Evolutionary conservation across 345 rosid species (phyloP).

Genomic region (Stellera chamaejasme): DNA sequence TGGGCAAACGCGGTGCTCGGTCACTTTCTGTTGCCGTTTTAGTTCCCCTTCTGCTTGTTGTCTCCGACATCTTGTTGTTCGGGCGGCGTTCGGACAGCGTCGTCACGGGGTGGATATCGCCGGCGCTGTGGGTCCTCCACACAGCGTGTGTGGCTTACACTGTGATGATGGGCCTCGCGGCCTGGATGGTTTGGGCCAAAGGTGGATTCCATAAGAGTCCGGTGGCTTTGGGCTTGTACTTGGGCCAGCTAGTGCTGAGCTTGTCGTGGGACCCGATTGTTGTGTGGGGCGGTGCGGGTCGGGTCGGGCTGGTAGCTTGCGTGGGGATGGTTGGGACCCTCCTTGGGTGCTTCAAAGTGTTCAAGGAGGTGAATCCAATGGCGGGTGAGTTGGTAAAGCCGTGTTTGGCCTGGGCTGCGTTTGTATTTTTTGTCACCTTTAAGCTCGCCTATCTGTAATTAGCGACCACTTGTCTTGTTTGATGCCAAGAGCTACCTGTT

Average conservation of each 20-base stretch:
- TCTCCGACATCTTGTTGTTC: slow-evolving; percentile 37
- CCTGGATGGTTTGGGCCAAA: slow-evolving; percentile 93
- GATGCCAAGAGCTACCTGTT: neutral
- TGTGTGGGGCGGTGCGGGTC: slow-evolving; percentile 32
- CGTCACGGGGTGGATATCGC: slow-evolving; percentile 12
- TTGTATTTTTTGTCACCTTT: slow-evolving; percentile 50
- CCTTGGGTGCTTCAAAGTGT: slow-evolving; percentile 48
- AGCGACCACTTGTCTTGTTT: neutral
- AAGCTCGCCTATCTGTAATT: slow-evolving; percentile 31
- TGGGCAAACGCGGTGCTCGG: slow-evolving; percentile 72
- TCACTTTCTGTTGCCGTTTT: slow-evolving; percentile 53
- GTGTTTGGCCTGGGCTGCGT: slow-evolving; percentile 69
- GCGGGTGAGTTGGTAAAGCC: slow-evolving; percentile 69
- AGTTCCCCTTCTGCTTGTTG: slow-evolving; percentile 53
- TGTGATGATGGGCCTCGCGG: slow-evolving; percentile 64
- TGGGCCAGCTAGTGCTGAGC: slow-evolving; percentile 45
- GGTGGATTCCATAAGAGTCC: slow-evolving; percentile 71
- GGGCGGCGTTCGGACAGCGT: slow-evolving; percentile 25
- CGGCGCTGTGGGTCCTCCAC: slow-evolving; percentile 62
- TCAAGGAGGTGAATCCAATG: slow-evolving; percentile 46
- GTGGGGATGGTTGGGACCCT: slow-evolving; percentile 36
- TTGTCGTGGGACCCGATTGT: slow-evolving; percentile 51
- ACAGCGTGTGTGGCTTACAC: slow-evolving; percentile 33
- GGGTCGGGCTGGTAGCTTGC: slow-evolving; percentile 40
- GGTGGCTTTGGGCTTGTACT: slow-evolving; percentile 36